phyloP scores from a whole-genome alignment of 2,329 filamentous ascomycete species.

The Arthrocladium fulminans region DNA sequence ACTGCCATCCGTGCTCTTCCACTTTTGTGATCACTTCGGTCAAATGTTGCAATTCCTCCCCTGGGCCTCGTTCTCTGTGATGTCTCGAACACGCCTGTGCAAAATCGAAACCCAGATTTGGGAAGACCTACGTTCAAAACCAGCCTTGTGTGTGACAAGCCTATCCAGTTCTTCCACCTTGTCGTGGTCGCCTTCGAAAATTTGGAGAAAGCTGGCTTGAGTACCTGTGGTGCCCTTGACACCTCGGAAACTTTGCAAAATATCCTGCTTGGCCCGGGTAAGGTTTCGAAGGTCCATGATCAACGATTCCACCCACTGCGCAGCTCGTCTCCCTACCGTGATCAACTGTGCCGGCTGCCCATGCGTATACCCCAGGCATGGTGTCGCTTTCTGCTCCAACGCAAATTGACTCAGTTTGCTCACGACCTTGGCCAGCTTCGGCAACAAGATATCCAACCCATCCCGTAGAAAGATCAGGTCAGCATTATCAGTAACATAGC shows the following conservation, averaged over 20 bases:
- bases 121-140: conserved; percentile 37
- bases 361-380: conserved; percentile 70
- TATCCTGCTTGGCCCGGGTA: conserved; percentile 56
- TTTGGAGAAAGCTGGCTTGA: conserved; percentile 67
- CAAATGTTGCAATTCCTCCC: too few species aligned
- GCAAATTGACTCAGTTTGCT: conserved; percentile 66
- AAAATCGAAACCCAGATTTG: too few species aligned
- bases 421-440: conserved; percentile 71
- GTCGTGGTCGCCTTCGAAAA: conserved; percentile 52
- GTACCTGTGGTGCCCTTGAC: conserved; percentile 65
- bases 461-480: conserved; percentile 66
- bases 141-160: conserved; percentile 57
- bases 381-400: conserved; percentile 60
- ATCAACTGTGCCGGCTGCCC: conserved; percentile 50
- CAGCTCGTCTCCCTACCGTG: conserved; percentile 59
- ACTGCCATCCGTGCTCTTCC: not conserved
- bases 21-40: too few species aligned
- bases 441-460: conserved; percentile 64
- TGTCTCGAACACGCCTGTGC: too few species aligned
- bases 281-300: conserved; percentile 67
- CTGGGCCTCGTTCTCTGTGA: too few species aligned
- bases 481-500: conserved; percentile 61
- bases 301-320: conserved; percentile 67
- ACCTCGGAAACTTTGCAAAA: conserved; percentile 61
- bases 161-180: conserved; percentile 56